phyloP scores from a whole-genome alignment of 2,329 filamentous ascomycete species.

The Colletotrichum tabaci region DNA sequence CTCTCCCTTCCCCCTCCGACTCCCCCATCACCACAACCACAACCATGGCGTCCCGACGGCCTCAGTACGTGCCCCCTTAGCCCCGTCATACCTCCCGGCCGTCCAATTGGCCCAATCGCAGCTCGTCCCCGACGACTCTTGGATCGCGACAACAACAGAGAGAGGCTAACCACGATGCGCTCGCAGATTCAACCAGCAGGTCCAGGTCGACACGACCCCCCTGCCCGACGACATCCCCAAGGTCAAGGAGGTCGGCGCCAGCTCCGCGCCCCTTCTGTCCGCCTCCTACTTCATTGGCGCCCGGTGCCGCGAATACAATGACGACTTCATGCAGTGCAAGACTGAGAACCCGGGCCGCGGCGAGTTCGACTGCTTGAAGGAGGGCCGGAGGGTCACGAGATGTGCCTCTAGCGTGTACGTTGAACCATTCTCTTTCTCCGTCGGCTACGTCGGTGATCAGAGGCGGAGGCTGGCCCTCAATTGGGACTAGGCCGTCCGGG shows the following conservation, averaged over 20 bases:
- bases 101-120: constrained; percentile 25
- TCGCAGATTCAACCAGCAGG: constrained; percentile 90
- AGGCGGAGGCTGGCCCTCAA: not conserved
- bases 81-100: not conserved
- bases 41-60: constrained; percentile 60
- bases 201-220: constrained; percentile 95
- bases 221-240: constrained; percentile 92
- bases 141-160: not conserved
- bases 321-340: constrained; percentile 99
- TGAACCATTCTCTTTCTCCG: not conserved
- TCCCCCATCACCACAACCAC: constrained; percentile 42
- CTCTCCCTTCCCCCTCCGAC: constrained; percentile 27
- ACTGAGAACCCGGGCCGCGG: constrained; percentile 90
- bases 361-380: constrained; percentile 95
- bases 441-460: not conserved
- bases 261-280: constrained; percentile 91
- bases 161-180: constrained; percentile 46
- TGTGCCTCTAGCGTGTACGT: constrained; percentile 97
- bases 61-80: constrained; percentile 54
- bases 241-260: constrained; percentile 93
- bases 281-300: constrained; percentile 98
- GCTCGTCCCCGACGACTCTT: not conserved
- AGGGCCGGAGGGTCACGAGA: constrained; percentile 95
- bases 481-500: not conserved
- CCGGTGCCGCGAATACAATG: constrained; percentile 94